Base-by-base conservation (phyloP, 176 grass and related monocot species). In the Musa itinerans region DNA sequence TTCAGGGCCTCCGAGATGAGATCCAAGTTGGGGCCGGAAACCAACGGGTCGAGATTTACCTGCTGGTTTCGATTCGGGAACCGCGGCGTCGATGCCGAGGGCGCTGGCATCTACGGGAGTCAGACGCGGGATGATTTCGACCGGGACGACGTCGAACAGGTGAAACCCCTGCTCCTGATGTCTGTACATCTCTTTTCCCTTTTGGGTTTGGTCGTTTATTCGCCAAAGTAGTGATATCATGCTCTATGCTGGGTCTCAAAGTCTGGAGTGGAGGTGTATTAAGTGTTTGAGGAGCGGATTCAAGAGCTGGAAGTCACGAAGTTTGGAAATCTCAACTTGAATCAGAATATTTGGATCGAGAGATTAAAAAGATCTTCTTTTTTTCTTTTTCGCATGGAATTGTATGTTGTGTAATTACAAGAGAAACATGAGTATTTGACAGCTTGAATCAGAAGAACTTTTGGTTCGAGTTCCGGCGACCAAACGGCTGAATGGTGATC, bases 131-230 rank as follows among this genome's bases (percentile, higher is more conserved):
- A 91, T 72, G 90, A 97, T 85, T 97, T 97, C 74, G 93, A 97
- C 75, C 81, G 90, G 78, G 93, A 93, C 80, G 93, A 93, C 84
- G 93, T 97, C 21, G 90, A 93, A 85, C 93, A 97, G 90, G 87
- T 92, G 23, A 83, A 54, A 43, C 34, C 6, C 13, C 10, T 43
- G 68, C 11, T 20, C 25, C 9, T 11, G 16, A n/a, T 3, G 4
- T 20, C 52, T 59, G 17, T 11, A 61, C 23, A 23, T 21, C 20
- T 27, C 26, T 27, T 27, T 27, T 27, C 26, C 1, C 26, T 2
- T 27, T 27, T 27, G 26, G 26, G 1, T 27, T 27, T 27, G 26
- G 26, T 27, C 26, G 26, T 43, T 43, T 6, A 43, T 43, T 43
- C 34, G 34, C 34, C 34, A 6, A 34, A 43, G 34, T 43, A 43